Conservation (phyloP, 495 filamentous ascomycete species). For the Letharia lupina region DNA sequence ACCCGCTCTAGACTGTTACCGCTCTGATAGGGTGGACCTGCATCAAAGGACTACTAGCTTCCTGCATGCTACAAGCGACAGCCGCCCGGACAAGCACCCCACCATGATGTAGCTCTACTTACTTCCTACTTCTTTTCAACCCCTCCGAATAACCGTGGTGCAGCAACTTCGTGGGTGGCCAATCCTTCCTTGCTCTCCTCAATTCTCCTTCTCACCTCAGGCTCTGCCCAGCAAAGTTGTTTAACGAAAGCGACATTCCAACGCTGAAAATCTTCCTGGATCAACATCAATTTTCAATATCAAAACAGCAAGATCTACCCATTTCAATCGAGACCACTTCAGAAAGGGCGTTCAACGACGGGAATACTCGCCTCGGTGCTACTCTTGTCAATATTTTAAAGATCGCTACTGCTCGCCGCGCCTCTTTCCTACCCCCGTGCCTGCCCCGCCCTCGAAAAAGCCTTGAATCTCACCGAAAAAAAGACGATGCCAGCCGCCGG, state of each 20-base stretch:
- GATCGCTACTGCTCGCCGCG: no score
- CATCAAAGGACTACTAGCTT: neutral
- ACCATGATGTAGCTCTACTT: neutral
- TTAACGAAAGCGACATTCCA: neutral
- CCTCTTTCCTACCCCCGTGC: neutral
- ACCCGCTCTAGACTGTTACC: neutral
- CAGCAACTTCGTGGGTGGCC: neutral
- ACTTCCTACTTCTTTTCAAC: neutral
- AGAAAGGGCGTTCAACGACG: no score
- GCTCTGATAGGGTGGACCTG: neutral
- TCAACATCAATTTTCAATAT: neutral
- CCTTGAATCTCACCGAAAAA: neutral
- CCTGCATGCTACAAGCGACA: slow-evolving; percentile 2
- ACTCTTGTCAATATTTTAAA: neutral
- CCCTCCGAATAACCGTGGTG: neutral
- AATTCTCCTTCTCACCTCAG: neutral
- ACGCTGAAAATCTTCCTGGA: neutral
- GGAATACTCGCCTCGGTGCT: no score
- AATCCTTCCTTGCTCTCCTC: no score
- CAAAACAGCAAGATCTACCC: no score
- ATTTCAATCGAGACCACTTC: no score
- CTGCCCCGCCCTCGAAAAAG: neutral
- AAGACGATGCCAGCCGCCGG: neutral
- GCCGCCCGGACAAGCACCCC: neutral
- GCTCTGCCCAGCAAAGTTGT: neutral